Base-by-base conservation (phyloP, 495 filamentous ascomycete species). In the Parathielavia appendiculata region DNA sequence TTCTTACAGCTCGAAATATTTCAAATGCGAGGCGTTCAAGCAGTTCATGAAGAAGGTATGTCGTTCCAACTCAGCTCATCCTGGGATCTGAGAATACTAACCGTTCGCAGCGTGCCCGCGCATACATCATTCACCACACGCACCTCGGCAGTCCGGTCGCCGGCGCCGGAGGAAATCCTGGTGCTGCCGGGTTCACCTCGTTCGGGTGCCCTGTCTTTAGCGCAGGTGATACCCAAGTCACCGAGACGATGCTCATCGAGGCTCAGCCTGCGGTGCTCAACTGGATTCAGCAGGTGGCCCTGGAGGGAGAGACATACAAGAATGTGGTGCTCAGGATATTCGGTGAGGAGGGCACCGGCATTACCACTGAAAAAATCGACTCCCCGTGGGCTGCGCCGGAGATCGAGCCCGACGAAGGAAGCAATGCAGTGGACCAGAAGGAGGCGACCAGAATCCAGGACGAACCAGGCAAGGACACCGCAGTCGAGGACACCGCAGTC, bases 51-150 rank as follows among this genome's bases (percentile, higher is more conserved):
- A 60, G 40, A 69, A 79, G 22, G 82, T 83, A 64, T 53, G 75
- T 69, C 5, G 1, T 36, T 38, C 16, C 34, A 38, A 16, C 43
- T 22, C 19, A 51, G 14, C 23, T 26, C 41, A 17, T 22, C 22
- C 13, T 19, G 6, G 4, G 16, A 22, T 26, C 35, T n/a, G 34
- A 38, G 1, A 26, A 47, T 38, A 13, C 40, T 43, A 30, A 50
- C 61, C 13, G 4, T 45, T 4, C 13, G 1, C 68, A 86, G 71
- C 83, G 83, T 23, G 79, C 76, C 41, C 81, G 86, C 23, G 83
- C 77, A 6, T 91, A 87, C 62, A 59, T 81, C n/a, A 66, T 79
- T 20, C 81, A 79, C n/a, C 11, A 69, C 0, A 66, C 79, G 13
- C 75, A 76, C 0, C 56, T 76, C 2, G 84, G 78, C 30, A 71